These are phyloP conservation scores for Colletotrichum sansevieriae DNA, from an alignment of 2,329 filamentous ascomycete genomes.

Conservation along the genomic window DNA sequence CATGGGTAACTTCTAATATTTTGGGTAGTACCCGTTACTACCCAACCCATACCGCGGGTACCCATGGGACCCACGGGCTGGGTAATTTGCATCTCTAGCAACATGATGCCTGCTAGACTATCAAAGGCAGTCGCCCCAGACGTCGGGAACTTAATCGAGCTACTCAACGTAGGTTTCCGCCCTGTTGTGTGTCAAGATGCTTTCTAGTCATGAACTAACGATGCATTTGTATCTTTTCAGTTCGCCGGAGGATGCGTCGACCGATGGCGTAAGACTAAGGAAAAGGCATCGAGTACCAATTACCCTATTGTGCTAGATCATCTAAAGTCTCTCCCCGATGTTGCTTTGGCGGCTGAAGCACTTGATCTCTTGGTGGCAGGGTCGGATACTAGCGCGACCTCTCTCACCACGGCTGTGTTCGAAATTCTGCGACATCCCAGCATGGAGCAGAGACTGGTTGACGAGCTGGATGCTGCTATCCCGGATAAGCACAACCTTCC, in stretches of 20 bases:
- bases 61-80: no score
- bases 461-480: not conserved
- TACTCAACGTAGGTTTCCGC: not conserved
- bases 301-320: constrained; percentile 7
- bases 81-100: no score
- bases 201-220: not conserved
- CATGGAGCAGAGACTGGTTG: constrained; percentile 8
- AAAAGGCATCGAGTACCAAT: no score
- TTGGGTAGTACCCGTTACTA: no score
- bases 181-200: not conserved
- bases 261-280: not conserved
- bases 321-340: not conserved
- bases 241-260: not conserved
- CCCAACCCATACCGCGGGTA: no score
- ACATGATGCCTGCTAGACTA: not conserved
- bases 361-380: constrained; percentile 18
- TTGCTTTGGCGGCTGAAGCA: not conserved
- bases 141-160: not conserved
- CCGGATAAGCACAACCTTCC: not conserved
- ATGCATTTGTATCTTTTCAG: not conserved
- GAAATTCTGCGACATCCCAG: constrained; percentile 5
- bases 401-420: not conserved
- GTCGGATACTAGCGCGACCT: constrained; percentile 9
- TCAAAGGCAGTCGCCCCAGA: not conserved
- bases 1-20: no score